Evolutionary conservation across 305 asterid species (phyloP).

Genomic region (Fraxinus platypoda): DNA sequence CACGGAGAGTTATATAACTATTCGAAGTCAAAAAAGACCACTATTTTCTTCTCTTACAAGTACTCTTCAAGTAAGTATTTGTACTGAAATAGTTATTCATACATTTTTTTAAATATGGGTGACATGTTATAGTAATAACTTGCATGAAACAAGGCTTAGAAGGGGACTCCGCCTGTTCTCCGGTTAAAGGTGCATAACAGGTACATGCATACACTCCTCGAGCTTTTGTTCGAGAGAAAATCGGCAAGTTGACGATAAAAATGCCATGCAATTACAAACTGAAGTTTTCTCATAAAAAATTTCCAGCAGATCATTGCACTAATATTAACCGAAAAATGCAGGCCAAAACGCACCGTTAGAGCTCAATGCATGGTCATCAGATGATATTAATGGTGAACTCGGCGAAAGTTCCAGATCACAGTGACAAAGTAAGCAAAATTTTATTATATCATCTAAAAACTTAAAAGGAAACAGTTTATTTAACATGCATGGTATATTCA

Average conservation of each 20-base stretch:
- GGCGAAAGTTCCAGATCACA: slow-evolving; percentile 10
- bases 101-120: background rate
- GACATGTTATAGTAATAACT: background rate
- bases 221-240: background rate
- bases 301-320: background rate
- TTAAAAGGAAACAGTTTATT: background rate
- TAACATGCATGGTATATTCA: background rate
- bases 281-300: background rate
- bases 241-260: background rate
- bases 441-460: background rate
- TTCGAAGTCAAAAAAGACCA: background rate
- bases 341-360: slow-evolving; percentile 16
- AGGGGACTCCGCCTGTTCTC: background rate
- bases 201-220: background rate
- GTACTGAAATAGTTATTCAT: background rate
- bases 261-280: background rate
- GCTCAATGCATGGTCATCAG: background rate
- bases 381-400: slow-evolving; percentile 30
- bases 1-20: background rate
- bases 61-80: background rate
- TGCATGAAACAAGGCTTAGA: background rate
- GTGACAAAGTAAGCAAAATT: slow-evolving; percentile 40
- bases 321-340: slow-evolving; percentile 26
- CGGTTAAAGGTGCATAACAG: background rate
- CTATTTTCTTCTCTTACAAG: background rate